A percentile compares a stretch with the other conserved stretches of the same genome.
Evolutionary conservation across 1,139 yeast species (phyloP).

Genomic region (Kurtzmaniella quercitrusa): DNA sequence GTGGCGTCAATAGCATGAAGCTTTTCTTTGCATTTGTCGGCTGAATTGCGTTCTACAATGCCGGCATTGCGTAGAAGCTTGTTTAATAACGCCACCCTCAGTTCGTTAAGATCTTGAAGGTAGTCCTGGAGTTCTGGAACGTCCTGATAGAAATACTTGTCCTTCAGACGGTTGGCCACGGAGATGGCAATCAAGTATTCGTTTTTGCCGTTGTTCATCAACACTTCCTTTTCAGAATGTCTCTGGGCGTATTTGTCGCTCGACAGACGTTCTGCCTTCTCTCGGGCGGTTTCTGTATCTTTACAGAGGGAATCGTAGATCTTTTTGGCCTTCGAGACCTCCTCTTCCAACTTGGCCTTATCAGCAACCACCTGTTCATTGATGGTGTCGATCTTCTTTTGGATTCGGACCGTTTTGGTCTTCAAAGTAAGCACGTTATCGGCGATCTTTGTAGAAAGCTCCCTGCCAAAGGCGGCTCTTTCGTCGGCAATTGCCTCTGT

Average conservation of each 20-base stretch:
- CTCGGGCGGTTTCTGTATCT: conserved; percentile 74
- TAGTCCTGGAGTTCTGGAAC: conserved; percentile 87
- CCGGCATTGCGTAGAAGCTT: conserved; percentile 63
- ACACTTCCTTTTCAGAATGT: conserved; percentile 59
- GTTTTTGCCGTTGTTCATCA: conserved; percentile 86
- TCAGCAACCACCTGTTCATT: conserved; percentile 55
- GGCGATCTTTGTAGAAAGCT: conserved; percentile 57
- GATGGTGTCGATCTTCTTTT: conserved; percentile 54
- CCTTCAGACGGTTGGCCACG: conserved; percentile 85
- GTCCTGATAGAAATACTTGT: conserved; percentile 90
- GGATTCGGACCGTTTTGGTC: conserved; percentile 49
- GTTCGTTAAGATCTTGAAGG: conserved; percentile 79
- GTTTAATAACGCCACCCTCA: conserved; percentile 70
- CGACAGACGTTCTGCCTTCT: conserved; percentile 57
- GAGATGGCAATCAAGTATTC: conserved; percentile 75
- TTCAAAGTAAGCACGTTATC: conserved; percentile 58
- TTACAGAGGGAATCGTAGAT: conserved; percentile 77
- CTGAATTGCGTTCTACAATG: conserved; percentile 55
- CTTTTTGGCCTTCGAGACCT: conserved; percentile 66
- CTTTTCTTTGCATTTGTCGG: conserved; percentile 49
- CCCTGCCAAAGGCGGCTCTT: conserved; percentile 55
- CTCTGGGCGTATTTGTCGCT: conserved; percentile 58
- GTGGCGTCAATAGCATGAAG: conserved; percentile 53
- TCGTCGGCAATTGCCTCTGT: conserved; percentile 80
- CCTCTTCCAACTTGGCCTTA: conserved; percentile 59